phyloP scores from a whole-genome alignment of 192 early-diverging fungal species.

The Phlyctochytrium arcticum region DNA sequence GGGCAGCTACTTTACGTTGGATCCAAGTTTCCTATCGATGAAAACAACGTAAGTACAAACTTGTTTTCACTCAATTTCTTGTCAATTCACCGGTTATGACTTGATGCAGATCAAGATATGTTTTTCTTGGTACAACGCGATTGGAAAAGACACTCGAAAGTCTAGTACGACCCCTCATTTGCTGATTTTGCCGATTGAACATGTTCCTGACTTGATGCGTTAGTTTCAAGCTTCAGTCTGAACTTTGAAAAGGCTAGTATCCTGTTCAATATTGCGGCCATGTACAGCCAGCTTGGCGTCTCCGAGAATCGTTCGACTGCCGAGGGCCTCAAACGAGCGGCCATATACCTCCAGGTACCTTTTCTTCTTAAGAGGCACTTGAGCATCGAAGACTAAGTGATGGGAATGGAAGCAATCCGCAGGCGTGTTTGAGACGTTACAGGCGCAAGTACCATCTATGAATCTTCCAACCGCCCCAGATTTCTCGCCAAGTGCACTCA shows the following conservation, averaged over 20 bases:
- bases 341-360: slow-evolving; percentile 70
- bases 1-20: slow-evolving; percentile 78
- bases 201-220: not conserved
- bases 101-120: slow-evolving; percentile 53
- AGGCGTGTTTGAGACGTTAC: slow-evolving; percentile 55
- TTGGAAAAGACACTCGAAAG: slow-evolving; percentile 45
- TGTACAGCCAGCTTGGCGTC: slow-evolving; percentile 76
- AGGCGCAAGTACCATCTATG: slow-evolving; percentile 13
- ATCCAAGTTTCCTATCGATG: slow-evolving; percentile 85
- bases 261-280: slow-evolving; percentile 80
- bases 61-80: not conserved
- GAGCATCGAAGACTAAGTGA: not conserved
- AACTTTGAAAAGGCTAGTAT: slow-evolving; percentile 82
- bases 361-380: not conserved
- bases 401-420: slow-evolving; percentile 60
- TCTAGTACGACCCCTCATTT: not conserved
- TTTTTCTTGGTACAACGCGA: slow-evolving; percentile 68
- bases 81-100: too few species aligned
- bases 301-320: slow-evolving; percentile 62
- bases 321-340: slow-evolving; percentile 76
- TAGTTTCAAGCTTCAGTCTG: slow-evolving; percentile 65
- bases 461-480: slow-evolving; percentile 69
- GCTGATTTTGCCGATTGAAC: not conserved
- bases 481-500: slow-evolving; percentile 64
- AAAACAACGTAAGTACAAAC: slow-evolving; percentile 45